These are phyloP conservation scores for Anaeromyces robustus DNA, from an alignment of 192 early-diverging fungal genomes.

Conservation along the genomic window DNA sequence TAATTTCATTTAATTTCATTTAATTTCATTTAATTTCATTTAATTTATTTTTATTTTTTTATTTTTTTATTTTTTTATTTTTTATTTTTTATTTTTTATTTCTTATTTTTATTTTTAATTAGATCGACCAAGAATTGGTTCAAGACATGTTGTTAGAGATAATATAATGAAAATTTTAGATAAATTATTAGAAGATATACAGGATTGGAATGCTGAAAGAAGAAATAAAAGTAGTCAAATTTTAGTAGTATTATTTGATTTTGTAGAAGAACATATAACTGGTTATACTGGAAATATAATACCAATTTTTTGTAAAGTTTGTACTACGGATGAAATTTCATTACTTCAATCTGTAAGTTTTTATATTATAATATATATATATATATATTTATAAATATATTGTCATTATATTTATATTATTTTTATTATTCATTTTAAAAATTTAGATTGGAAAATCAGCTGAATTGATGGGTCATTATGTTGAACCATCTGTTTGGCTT, in stretches of 20 bases:
- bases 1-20: no score
- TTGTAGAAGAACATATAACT: conserved; percentile 25
- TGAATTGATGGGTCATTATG: conserved; percentile 19
- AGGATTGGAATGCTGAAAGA: conserved; percentile 28
- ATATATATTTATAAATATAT: no score
- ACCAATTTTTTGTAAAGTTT: conserved; percentile 21
- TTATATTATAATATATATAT: not conserved
- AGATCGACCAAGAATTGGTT: conserved; percentile 28
- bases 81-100: not conserved
- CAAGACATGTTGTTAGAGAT: conserved; percentile 29
- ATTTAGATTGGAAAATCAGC: conserved; percentile 10
- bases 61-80: not conserved
- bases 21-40: no score
- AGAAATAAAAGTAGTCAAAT: conserved; percentile 17
- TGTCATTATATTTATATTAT: no score
- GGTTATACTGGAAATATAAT: conserved; percentile 28
- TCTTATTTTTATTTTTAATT: not conserved
- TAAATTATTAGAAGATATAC: conserved; percentile 17
- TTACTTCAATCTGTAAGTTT: conserved; percentile 19
- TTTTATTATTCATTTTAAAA: not conserved
- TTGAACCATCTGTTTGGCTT: conserved; percentile 22
- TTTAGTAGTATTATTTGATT: conserved; percentile 19
- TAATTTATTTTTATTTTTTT: not conserved
- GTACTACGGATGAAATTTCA: conserved; percentile 22
- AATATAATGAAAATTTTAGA: conserved; percentile 30